Evolutionary conservation across 2,329 filamentous ascomycete species (phyloP), one percentile per base, ranked within the genome.

Genomic region (Monilinia aucupariae): DNA sequence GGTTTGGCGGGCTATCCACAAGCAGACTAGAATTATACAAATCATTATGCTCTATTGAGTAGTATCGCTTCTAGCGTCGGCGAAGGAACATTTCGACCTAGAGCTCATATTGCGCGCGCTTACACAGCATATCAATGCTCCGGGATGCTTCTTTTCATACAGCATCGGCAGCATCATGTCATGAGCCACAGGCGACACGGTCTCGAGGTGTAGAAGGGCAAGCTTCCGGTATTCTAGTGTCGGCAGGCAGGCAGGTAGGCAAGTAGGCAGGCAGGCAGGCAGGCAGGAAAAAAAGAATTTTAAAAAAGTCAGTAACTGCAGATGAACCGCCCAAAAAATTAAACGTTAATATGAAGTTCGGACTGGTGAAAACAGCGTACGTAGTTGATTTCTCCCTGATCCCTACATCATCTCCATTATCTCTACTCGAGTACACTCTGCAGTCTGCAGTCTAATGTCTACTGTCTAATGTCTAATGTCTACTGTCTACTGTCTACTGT

Each of bases 91-190:
- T n/a, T 32, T 39, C 43, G 22, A 34, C 15, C 22, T 45, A 58
- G 43, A 56, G 22, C 25, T n/a, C n/a, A 25, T 30, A 47, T 55
- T 62, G 60, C 52, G 60, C 60, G 52, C 60, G 60, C 60, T 62
- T 62, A 58, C 60, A 50, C 60, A 39, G 50, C 27, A 41, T 43
- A 27, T 27, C 25, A 43, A 8, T 53, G 27, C 13, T 34, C 41
- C 27, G 41, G 45, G 34, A 13, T 34, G 6, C 45, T n/a, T n/a
- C n/a, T n/a, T 45, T 47, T 47, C 39, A 25, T 12, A 47, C n/a
- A n/a, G n/a, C 25, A 34, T 32, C 41, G 20, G 17, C 39, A 15
- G 27, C 15, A 25, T 47, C 15, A 48, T 59, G 22, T 27, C 25
- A 49, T 49, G 30, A 37, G 49, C 27, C 39, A 43, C 20, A 56